Evolutionary conservation across 2,329 filamentous ascomycete species (phyloP).

Genomic region (Talaromyces atroroseus): DNA sequence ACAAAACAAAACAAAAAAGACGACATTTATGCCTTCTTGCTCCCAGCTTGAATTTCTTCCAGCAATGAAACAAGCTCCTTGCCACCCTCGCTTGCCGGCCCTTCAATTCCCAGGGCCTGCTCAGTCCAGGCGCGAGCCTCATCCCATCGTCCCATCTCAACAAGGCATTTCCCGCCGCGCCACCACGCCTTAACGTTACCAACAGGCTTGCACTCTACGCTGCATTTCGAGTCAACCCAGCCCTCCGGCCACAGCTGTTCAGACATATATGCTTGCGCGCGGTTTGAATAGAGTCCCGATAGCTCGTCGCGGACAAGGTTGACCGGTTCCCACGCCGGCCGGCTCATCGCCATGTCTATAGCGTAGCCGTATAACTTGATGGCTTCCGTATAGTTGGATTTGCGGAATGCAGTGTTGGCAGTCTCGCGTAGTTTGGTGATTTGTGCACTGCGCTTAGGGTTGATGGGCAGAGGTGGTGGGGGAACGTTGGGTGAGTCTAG

Average conservation of each 20-base stretch:
- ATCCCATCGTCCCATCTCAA: constrained; percentile 82
- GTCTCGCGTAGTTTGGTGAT: constrained; percentile 86
- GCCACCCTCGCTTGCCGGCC: constrained; percentile 47
- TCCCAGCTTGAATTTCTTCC: constrained; percentile 51
- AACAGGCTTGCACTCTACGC: constrained; percentile 77
- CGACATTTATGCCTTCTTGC: constrained; percentile 7
- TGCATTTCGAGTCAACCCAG: constrained; percentile 79
- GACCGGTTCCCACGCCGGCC: constrained; percentile 83
- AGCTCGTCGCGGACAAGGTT: constrained; percentile 81
- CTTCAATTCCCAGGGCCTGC: constrained; percentile 76
- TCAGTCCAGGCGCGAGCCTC: constrained; percentile 78
- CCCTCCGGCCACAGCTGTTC: constrained; percentile 77
- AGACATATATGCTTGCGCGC: constrained; percentile 85
- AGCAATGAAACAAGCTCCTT: constrained; percentile 55
- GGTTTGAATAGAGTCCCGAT: constrained; percentile 71
- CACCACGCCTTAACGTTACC: constrained; percentile 96
- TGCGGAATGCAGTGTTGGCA: constrained; percentile 78
- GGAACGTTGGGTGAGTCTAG: constrained; percentile 64
- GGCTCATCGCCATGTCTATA: constrained; percentile 76
- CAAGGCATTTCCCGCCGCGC: constrained; percentile 73
- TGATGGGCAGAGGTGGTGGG: constrained; percentile 81
- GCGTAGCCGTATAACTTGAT: constrained; percentile 78
- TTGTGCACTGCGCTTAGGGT: constrained; percentile 83
- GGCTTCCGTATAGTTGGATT: constrained; percentile 68
- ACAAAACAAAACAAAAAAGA: not conserved